These are phyloP conservation scores for Solidago caesia DNA, from an alignment of 129 eudicot genomes.

Conservation along the genomic window DNA sequence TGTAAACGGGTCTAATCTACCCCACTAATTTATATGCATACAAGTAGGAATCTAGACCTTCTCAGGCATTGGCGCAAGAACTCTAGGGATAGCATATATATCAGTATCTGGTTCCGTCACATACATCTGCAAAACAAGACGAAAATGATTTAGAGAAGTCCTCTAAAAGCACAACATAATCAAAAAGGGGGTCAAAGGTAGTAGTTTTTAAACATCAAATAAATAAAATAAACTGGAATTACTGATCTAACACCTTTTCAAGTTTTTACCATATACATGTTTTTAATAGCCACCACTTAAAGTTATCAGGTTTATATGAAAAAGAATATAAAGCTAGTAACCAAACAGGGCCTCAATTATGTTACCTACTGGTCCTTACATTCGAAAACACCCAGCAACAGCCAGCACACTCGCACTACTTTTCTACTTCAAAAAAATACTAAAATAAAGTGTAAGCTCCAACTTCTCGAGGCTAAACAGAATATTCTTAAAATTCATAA, in stretches of 20 bases:
- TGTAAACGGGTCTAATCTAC: not conserved
- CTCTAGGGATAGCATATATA: conserved; percentile 83
- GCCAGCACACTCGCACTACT: too few relatives aligned
- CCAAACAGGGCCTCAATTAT: not conserved
- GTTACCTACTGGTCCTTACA: not conserved
- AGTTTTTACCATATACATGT: too few relatives aligned
- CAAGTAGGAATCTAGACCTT: conserved; percentile 47
- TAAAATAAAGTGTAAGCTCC: too few relatives aligned
- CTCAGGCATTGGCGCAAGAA: conserved; percentile 97
- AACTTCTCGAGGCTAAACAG: too few relatives aligned
- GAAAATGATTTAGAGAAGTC: not conserved
- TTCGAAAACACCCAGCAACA: too few relatives aligned
- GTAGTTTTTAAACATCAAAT: not conserved
- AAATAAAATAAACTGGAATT: not conserved
- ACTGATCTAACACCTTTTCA: not conserved
- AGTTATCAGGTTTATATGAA: not conserved
- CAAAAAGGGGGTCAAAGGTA: not conserved
- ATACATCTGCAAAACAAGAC: conserved; percentile 73
- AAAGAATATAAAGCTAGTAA: not conserved
- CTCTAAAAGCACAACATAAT: conserved; percentile 2
- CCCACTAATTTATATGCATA: not conserved
- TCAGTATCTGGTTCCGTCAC: conserved; percentile 99
- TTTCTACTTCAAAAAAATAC: too few relatives aligned
- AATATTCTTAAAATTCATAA: too few relatives aligned
- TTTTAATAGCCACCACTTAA: too few relatives aligned